phyloP scores from a whole-genome alignment of 179 eudicot genomes.

The Spergularia azorica region DNA sequence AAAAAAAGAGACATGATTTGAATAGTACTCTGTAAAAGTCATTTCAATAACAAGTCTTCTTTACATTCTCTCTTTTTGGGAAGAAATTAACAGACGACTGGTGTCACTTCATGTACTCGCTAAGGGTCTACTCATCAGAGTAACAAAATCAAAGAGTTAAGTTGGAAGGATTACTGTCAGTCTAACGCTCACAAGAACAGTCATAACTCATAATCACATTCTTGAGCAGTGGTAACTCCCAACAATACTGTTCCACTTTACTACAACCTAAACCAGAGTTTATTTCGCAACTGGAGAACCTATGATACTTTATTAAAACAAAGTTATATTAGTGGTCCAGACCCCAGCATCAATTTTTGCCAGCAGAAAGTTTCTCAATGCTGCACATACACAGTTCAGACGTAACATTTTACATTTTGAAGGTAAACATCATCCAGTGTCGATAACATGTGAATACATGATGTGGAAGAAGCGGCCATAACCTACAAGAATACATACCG shows the following conservation, averaged over 20 bases:
- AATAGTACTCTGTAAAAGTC: neutral
- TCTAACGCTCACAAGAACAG: too few relatives aligned
- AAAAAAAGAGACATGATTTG: too few relatives aligned
- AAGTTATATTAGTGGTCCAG: neutral
- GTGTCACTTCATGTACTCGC: neutral
- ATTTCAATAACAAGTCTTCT: neutral
- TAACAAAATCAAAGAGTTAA: neutral
- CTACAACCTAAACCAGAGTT: neutral
- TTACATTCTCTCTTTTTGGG: too few relatives aligned
- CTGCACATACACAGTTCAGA: neutral
- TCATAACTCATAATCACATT: neutral
- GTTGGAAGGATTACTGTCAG: neutral
- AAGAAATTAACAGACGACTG: too few relatives aligned
- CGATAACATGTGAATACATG: neutral
- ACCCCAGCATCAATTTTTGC: neutral
- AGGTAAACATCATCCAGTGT: neutral
- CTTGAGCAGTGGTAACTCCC: neutral
- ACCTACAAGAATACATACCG: constrained; percentile 44
- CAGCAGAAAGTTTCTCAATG: neutral
- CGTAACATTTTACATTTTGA: neutral
- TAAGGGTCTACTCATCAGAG: neutral
- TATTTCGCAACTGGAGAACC: neutral
- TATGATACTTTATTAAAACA: neutral
- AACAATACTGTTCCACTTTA: neutral
- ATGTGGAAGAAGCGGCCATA: neutral